phyloP scores from a whole-genome alignment of 495 filamentous ascomycete genomes.

The Aspergillus nanangensis region DNA sequence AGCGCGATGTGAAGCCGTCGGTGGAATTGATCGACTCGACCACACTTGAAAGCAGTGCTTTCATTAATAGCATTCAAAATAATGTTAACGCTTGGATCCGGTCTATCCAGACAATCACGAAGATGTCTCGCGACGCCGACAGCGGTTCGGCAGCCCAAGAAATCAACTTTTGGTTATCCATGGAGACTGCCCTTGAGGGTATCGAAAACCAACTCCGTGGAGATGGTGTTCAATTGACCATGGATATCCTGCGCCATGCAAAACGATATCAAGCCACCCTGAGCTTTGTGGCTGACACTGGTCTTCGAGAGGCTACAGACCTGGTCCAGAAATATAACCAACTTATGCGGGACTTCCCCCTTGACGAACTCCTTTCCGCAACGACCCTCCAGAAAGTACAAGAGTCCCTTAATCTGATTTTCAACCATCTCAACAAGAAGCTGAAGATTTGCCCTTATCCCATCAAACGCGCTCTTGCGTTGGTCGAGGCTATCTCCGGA shows the following conservation, averaged over 20 bases:
- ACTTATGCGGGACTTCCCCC: conserved; percentile 94
- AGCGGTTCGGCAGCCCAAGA: conserved; percentile 91
- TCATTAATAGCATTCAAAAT: conserved; percentile 89
- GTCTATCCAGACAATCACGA: conserved; percentile 95
- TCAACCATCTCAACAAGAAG: conserved; percentile 94
- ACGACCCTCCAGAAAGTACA: conserved; percentile 86
- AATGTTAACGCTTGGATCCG: conserved; percentile 97
- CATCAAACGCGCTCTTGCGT: conserved; percentile 80
- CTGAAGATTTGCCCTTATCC: conserved; percentile 92
- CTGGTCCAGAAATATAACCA: conserved; percentile 97
- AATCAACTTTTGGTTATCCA: conserved; percentile 96
- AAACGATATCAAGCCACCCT: conserved; percentile 96
- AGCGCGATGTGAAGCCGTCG: conserved; percentile 58
- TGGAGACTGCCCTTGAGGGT: conserved; percentile 85
- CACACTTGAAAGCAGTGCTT: conserved; percentile 76
- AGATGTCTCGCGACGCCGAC: conserved; percentile 81
- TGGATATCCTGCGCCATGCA: conserved; percentile 89
- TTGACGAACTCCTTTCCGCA: conserved; percentile 90
- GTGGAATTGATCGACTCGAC: conserved; percentile 69
- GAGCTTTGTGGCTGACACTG: conserved; percentile 92
- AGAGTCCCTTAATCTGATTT: conserved; percentile 82
- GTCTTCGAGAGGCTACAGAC: conserved; percentile 89
- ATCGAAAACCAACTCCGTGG: conserved; percentile 84
- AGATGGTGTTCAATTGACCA: conserved; percentile 84
- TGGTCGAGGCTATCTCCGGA: conserved; percentile 97